A percentile compares a stretch with the other conserved stretches of the same genome.
Conservation (phyloP, 2,329 filamentous ascomycete species). For the Hypoxylon sp. region DNA sequence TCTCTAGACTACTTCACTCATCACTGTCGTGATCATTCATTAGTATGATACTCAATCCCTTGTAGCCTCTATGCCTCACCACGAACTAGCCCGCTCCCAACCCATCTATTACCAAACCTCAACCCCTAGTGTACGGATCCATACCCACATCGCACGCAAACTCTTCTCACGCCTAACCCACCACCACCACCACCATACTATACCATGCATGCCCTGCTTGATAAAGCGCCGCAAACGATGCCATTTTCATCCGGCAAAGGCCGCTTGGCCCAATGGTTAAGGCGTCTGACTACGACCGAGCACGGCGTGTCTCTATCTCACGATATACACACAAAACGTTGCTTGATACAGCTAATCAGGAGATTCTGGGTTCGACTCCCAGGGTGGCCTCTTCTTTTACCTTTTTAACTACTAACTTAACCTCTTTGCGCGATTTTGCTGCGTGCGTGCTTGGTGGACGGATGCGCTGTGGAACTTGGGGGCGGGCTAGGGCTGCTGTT, state of each 20-base stretch:
- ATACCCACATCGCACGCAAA: slow-evolving; percentile 12
- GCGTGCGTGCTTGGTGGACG: background rate
- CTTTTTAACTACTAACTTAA: slow-evolving; percentile 3
- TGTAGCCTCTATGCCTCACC: background rate
- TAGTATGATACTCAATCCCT: background rate
- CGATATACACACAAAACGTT: background rate
- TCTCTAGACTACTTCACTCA: too few relatives aligned
- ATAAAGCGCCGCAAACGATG: background rate
- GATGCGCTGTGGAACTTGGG: background rate
- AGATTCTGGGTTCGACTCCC: slow-evolving; percentile 41
- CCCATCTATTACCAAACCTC: slow-evolving; percentile 6
- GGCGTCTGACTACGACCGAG: slow-evolving; percentile 40
- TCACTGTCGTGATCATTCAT: background rate
- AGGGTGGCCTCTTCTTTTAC: slow-evolving; percentile 30
- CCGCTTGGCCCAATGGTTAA: slow-evolving; percentile 42
- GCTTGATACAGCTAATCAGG: slow-evolving; percentile 29
- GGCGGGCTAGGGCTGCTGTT: background rate
- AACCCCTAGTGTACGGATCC: slow-evolving; percentile 1
- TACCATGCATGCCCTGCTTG: background rate
- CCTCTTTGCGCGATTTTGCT: background rate
- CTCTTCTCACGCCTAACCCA: background rate
- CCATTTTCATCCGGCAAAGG: slow-evolving; percentile 7
- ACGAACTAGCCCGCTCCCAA: background rate
- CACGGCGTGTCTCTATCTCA: background rate
- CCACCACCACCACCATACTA: background rate